Percentiles rank a stretch among this genome's conserved stretches.
Evolutionary conservation across 805 yeast genomes (phyloP).

Genomic region (Cephaloascus albidus): DNA sequence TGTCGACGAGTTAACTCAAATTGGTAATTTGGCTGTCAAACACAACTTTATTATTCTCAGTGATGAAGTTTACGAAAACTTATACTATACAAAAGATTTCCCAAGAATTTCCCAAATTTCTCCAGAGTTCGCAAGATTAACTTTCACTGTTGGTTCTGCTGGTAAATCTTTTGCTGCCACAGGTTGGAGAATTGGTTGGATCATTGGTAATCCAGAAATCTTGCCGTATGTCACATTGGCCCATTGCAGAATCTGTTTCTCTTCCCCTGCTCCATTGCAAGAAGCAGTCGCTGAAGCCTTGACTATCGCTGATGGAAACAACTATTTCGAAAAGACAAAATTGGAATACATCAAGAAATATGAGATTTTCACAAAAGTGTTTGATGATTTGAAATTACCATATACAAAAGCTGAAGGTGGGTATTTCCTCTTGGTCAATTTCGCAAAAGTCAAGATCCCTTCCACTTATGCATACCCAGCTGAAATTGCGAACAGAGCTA

Average conservation of each 20-base stretch:
- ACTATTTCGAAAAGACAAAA: slow-evolving; percentile 66
- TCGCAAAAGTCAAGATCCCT: slow-evolving; percentile 76
- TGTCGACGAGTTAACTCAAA: slow-evolving; percentile 57
- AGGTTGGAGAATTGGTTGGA: slow-evolving; percentile 98
- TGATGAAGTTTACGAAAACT: slow-evolving; percentile 93
- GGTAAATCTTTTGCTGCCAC: slow-evolving; percentile 99
- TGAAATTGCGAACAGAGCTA: slow-evolving; percentile 58
- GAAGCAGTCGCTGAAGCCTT: slow-evolving; percentile 84
- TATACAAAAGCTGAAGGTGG: slow-evolving; percentile 92
- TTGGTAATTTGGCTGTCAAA: slow-evolving; percentile 79
- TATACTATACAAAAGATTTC: slow-evolving; percentile 60
- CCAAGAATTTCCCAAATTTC: slow-evolving; percentile 78
- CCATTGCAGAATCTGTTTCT: slow-evolving; percentile 89
- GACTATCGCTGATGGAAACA: slow-evolving; percentile 44
- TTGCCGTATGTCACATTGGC: slow-evolving; percentile 79
- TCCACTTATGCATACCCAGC: slow-evolving; percentile 61
- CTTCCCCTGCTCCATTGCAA: slow-evolving; percentile 86
- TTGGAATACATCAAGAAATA: slow-evolving; percentile 63
- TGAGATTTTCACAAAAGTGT: slow-evolving; percentile 60
- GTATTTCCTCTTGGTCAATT: slow-evolving; percentile 83
- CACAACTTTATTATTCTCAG: slow-evolving; percentile 76
- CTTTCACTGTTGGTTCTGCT: slow-evolving; percentile 91
- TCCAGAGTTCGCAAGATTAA: slow-evolving; percentile 70
- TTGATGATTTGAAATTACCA: slow-evolving; percentile 82
- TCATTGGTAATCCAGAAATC: slow-evolving; percentile 77